Conservation (phyloP, 148 eudicot genomes). For the Cornus florida region DNA sequence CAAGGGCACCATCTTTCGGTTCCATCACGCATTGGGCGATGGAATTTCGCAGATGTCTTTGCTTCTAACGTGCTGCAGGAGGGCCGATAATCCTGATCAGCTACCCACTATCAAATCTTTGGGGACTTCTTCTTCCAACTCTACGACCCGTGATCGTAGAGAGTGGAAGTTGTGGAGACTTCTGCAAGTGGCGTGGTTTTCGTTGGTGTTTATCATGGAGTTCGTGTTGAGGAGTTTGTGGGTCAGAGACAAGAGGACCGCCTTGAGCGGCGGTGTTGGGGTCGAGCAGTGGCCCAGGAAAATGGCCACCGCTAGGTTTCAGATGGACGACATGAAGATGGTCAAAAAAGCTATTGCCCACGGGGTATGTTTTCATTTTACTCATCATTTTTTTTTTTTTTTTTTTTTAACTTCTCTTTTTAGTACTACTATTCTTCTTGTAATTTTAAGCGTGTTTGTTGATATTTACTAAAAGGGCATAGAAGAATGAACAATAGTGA, state of each 20-base stretch:
- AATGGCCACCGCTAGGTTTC: conserved; percentile 59
- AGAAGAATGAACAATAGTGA: too few species aligned
- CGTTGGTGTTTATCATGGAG: conserved; percentile 40
- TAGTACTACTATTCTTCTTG: too few species aligned
- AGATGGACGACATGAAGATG: conserved; percentile 59
- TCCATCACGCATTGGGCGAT: conserved; percentile 83
- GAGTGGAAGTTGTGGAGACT: conserved; percentile 28
- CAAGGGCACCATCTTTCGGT: conserved; percentile 46
- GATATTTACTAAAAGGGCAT: too few species aligned
- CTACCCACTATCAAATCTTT: conserved; percentile 21
- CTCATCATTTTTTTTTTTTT: too few species aligned
- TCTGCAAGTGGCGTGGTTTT: conserved; percentile 42
- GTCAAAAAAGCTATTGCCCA: conserved; percentile 48
- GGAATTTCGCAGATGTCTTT: conserved; percentile 70
- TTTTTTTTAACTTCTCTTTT: too few species aligned
- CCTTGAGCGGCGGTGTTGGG: conserved; percentile 70
- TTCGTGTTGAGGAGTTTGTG: conserved; percentile 45
- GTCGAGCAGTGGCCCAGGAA: conserved; percentile 82
- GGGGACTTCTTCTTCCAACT: conserved; percentile 8
- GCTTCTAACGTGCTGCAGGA: conserved; percentile 40
- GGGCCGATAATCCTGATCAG: conserved; percentile 28
- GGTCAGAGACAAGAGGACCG: conserved; percentile 51
- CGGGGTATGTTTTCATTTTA: conserved; percentile 41
- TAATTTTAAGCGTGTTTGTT: too few species aligned
- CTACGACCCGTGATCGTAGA: not conserved